Evolutionary conservation across 306 rosid species (phyloP).

Genomic region (Vicia villosa): DNA sequence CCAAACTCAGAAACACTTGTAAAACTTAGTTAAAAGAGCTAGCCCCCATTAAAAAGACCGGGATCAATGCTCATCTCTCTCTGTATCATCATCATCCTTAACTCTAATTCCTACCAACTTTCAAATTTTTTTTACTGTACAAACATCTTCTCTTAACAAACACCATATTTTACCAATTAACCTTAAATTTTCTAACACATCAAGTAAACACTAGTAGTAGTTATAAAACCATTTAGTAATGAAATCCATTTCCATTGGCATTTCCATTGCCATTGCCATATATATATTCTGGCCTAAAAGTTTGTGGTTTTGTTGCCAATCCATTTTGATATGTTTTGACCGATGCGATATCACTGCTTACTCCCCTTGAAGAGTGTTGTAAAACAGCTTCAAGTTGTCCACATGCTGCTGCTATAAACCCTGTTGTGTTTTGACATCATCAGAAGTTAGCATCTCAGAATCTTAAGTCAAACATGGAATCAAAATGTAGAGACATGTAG

Average conservation of each 20-base stretch:
- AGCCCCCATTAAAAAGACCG: slow-evolving; percentile 59
- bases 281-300: slow-evolving; percentile 47
- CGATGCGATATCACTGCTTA: slow-evolving; percentile 40
- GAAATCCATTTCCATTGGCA: slow-evolving; percentile 61
- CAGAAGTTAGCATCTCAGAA: slow-evolving; percentile 16
- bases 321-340: slow-evolving; percentile 49
- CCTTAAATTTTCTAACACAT: slow-evolving; percentile 15
- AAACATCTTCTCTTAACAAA: slow-evolving; percentile 39
- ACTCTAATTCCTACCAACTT: slow-evolving; percentile 49
- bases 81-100: slow-evolving; percentile 47
- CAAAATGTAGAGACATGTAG: background rate
- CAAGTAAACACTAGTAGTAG: slow-evolving; percentile 12
- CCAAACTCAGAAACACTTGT: slow-evolving; percentile 21
- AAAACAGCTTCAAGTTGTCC: slow-evolving; percentile 60
- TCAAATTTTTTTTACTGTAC: slow-evolving; percentile 53
- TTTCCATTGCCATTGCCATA: slow-evolving; percentile 46
- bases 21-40: slow-evolving; percentile 40
- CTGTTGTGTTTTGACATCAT: slow-evolving; percentile 47
- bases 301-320: slow-evolving; percentile 33
- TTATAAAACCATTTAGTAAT: slow-evolving; percentile 39
- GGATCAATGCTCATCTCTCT: slow-evolving; percentile 51
- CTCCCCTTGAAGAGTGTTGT: slow-evolving; percentile 53
- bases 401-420: slow-evolving; percentile 83
- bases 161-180: slow-evolving; percentile 16
- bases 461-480: slow-evolving; percentile 18